These are phyloP conservation scores for Hymenoscyphus salicellus DNA, from an alignment of 2,329 filamentous ascomycete species.

Conservation along the genomic window DNA sequence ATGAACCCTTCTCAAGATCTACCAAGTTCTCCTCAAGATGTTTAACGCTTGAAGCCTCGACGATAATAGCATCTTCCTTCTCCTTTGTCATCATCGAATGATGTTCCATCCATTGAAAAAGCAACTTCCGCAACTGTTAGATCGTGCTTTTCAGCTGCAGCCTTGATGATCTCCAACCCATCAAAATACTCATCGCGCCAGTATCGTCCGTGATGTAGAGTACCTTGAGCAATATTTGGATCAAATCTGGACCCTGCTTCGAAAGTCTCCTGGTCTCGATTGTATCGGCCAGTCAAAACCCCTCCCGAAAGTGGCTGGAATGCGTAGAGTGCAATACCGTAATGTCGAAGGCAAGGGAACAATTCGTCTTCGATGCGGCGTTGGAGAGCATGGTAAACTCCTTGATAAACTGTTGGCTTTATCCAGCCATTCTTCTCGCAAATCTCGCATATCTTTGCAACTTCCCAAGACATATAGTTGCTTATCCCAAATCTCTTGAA, in stretches of 20 bases:
- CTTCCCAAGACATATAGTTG: slow-evolving; percentile 52
- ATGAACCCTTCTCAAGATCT: slow-evolving; percentile 50
- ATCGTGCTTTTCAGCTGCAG: slow-evolving; percentile 63
- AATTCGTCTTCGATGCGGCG: slow-evolving; percentile 60
- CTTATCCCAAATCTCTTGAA: slow-evolving; percentile 53
- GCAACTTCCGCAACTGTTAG: slow-evolving; percentile 71
- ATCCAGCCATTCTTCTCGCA: slow-evolving; percentile 36
- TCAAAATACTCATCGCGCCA: slow-evolving; percentile 62
- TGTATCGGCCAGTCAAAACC: slow-evolving; percentile 47
- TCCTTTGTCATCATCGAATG: slow-evolving; percentile 60
- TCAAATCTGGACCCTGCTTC: slow-evolving; percentile 26
- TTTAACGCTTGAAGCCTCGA: slow-evolving; percentile 40
- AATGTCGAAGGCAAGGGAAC: slow-evolving; percentile 55
- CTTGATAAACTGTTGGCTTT: slow-evolving; percentile 38
- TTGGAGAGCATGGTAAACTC: slow-evolving; percentile 34
- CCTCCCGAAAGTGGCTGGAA: slow-evolving; percentile 58
- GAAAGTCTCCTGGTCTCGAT: slow-evolving; percentile 43
- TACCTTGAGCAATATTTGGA: slow-evolving; percentile 48
- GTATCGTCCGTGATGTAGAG: slow-evolving; percentile 53
- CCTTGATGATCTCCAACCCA: slow-evolving; percentile 66
- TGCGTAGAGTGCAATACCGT: slow-evolving; percentile 58
- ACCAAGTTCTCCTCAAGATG: slow-evolving; percentile 44
- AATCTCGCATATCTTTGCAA: slow-evolving; percentile 34
- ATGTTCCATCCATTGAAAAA: slow-evolving; percentile 69
- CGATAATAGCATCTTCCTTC: slow-evolving; percentile 45